phyloP scores from a whole-genome alignment of 2,329 filamentous ascomycete genomes.

The Aspergillus piperis region DNA sequence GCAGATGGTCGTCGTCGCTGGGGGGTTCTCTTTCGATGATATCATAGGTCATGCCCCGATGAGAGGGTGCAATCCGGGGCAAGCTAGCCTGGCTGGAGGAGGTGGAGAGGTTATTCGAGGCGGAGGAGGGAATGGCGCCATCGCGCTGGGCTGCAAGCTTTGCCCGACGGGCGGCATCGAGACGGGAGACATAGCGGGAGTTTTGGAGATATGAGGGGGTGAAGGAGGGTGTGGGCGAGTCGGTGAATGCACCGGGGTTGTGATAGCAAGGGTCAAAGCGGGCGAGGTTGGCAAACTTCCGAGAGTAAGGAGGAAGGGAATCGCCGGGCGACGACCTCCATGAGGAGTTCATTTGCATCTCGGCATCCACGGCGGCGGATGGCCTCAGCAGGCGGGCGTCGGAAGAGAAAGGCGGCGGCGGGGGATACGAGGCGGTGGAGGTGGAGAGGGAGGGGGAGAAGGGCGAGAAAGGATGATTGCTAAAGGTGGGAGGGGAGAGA shows the following conservation, averaged over 20 bases:
- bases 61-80: conserved; percentile 61
- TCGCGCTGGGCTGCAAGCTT: conserved; percentile 57
- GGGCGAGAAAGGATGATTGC: conserved; percentile 55
- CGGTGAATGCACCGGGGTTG: conserved; percentile 29
- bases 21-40: conserved; percentile 73
- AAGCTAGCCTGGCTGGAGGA: conserved; percentile 61
- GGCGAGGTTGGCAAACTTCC: conserved; percentile 46
- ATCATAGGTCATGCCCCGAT: conserved; percentile 80
- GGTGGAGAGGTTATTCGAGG: conserved; percentile 48
- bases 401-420: conserved; percentile 36
- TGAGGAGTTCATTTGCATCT: conserved; percentile 51
- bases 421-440: conserved; percentile 39
- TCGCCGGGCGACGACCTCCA: conserved; percentile 47
- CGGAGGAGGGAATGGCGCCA: conserved; percentile 51
- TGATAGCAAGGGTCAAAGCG: conserved; percentile 31
- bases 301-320: conserved; percentile 49
- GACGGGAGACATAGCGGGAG: conserved; percentile 74
- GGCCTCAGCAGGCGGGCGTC: conserved; percentile 37
- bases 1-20: conserved; percentile 62
- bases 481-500: conserved; percentile 36
- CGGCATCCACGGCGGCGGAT: conserved; percentile 50
- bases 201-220: conserved; percentile 79
- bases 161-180: conserved; percentile 69
- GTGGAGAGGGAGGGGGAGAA: conserved; percentile 47
- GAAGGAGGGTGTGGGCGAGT: conserved; percentile 52